These are phyloP conservation scores for Epichloe festucae DNA, from an alignment of 2,329 filamentous ascomycete genomes.

Conservation along the genomic window DNA sequence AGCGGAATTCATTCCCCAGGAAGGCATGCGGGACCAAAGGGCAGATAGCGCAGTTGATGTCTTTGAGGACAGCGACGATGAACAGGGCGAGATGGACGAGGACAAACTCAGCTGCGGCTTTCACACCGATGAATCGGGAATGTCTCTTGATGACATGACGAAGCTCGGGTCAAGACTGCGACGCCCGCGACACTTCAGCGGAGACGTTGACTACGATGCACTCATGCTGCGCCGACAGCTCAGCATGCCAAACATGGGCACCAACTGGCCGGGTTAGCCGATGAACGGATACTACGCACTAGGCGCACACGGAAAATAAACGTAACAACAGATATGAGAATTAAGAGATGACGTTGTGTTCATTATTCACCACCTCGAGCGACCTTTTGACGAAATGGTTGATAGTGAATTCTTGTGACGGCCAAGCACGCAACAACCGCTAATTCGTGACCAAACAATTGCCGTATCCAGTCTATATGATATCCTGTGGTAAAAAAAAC, in stretches of 20 bases:
- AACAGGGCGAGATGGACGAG: not conserved
- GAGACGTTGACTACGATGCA: not conserved
- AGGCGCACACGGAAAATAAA: no score
- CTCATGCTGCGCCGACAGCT: not conserved
- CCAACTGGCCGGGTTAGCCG: not conserved
- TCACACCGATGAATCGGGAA: not conserved
- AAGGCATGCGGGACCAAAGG: not conserved
- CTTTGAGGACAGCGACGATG: not conserved
- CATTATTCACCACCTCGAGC: no score
- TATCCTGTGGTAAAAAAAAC: not conserved
- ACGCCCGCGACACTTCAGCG: not conserved
- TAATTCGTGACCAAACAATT: not conserved
- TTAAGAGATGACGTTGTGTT: no score
- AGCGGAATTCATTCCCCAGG: conserved; percentile 20
- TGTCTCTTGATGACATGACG: not conserved
- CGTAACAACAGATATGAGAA: no score
- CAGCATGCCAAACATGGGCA: conserved; percentile 1
- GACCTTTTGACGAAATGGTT: not conserved
- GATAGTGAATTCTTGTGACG: not conserved
- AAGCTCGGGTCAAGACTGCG: not conserved
- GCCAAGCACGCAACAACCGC: not conserved
- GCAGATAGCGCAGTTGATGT: not conserved
- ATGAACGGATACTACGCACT: not conserved
- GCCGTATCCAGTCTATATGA: conserved; percentile 2
- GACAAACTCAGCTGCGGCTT: not conserved